Conservation (phyloP, 257 asterid genomes). For the Scutellaria galericulata region DNA sequence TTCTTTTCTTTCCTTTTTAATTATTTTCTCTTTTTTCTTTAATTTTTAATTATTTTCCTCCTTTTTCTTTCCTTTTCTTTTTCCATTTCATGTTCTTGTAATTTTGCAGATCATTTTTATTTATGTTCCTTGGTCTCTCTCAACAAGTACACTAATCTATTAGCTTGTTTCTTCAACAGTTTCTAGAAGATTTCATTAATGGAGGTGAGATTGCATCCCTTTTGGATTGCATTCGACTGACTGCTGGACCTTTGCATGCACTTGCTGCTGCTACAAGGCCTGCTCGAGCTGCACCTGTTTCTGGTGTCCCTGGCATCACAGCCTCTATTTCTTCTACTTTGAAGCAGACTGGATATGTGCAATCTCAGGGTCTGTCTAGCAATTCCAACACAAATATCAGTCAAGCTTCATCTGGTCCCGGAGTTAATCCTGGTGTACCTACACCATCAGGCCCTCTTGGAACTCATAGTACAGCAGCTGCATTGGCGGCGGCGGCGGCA, state of each 20-base stretch:
- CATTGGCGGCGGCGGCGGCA: slow-evolving; percentile 86
- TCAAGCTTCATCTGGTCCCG: slow-evolving; percentile 75
- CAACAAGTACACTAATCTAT: slow-evolving; percentile 19
- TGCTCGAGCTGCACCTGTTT: slow-evolving; percentile 99
- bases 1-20: neutral
- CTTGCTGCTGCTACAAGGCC: slow-evolving; percentile 99
- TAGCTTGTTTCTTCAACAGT: slow-evolving; percentile 49
- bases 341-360: slow-evolving; percentile 69
- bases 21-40: too few species aligned
- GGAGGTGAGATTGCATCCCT: slow-evolving; percentile 98
- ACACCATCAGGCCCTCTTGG: slow-evolving; percentile 57
- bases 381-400: slow-evolving; percentile 53
- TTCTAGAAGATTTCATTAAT: slow-evolving; percentile 95
- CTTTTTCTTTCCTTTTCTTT: too few species aligned
- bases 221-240: slow-evolving; percentile 94
- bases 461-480: slow-evolving; percentile 64
- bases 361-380: slow-evolving; percentile 63
- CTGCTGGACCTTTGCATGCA: slow-evolving; percentile 99
- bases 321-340: slow-evolving; percentile 60
- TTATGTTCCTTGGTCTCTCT: slow-evolving; percentile 24
- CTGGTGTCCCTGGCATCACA: slow-evolving; percentile 74
- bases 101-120: slow-evolving; percentile 28
- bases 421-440: slow-evolving; percentile 54
- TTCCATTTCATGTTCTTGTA: neutral
- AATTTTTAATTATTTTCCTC: too few species aligned